These are phyloP conservation scores for Cylindricascospora bacillispora DNA, from an alignment of 1,139 yeast genomes.

Conservation along the genomic window DNA sequence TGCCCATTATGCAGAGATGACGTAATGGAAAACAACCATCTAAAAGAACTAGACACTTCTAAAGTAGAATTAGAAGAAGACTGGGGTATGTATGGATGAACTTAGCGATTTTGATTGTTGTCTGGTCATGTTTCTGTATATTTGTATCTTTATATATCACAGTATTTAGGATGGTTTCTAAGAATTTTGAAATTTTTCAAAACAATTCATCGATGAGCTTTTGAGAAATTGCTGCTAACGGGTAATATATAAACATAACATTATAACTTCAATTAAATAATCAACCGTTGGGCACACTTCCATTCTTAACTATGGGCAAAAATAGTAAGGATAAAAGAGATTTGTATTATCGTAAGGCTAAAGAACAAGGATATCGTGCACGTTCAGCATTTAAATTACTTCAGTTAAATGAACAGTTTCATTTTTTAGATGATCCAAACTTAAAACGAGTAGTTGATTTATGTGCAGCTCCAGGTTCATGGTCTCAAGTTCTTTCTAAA, in stretches of 20 bases:
- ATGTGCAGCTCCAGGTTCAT: conserved; percentile 98
- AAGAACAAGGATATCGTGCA: conserved; percentile 96
- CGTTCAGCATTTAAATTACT: conserved; percentile 87
- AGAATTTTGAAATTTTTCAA: no score
- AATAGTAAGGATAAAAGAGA: conserved; percentile 93
- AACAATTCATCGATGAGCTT: no score
- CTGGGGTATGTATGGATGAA: conserved; percentile 66
- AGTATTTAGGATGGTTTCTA: no score
- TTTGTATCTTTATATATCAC: background rate
- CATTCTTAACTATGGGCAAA: conserved; percentile 55
- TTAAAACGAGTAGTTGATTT: conserved; percentile 81
- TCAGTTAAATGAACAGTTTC: conserved; percentile 82
- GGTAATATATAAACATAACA: background rate
- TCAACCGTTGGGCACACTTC: background rate
- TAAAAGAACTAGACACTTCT: conserved; percentile 39
- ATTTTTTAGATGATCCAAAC: conserved; percentile 47
- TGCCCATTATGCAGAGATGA: conserved; percentile 84
- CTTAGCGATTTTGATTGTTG: background rate
- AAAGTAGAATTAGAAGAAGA: conserved; percentile 57
- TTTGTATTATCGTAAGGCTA: conserved; percentile 78
- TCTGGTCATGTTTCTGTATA: background rate
- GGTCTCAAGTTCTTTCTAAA: conserved; percentile 91
- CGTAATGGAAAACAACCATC: conserved; percentile 37
- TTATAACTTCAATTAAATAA: background rate
- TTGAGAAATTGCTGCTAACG: no score